Evolutionary conservation across 2,329 filamentous ascomycete genomes (phyloP).

Genomic region (Sclerotinia borealis): DNA sequence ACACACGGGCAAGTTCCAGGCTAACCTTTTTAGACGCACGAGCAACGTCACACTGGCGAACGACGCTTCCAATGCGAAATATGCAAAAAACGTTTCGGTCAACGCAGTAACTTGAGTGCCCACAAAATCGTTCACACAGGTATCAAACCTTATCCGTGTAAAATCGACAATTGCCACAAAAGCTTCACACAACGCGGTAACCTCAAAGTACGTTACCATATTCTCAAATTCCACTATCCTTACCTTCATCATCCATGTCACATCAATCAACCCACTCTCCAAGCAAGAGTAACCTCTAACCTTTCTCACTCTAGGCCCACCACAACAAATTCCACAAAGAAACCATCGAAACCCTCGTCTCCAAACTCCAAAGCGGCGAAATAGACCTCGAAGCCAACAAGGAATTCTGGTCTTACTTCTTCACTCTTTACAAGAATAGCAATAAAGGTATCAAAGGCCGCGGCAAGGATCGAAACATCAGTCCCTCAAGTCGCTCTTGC

Average conservation of each 20-base stretch:
- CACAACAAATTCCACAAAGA: slow-evolving; percentile 66
- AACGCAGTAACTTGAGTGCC: background rate
- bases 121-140: slow-evolving; percentile 16
- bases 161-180: slow-evolving; percentile 65
- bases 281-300: background rate
- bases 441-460: slow-evolving; percentile 98
- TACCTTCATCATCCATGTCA: too few species aligned
- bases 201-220: slow-evolving; percentile 58
- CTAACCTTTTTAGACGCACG: background rate
- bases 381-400: slow-evolving; percentile 62
- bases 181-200: slow-evolving; percentile 88
- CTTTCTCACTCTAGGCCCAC: background rate
- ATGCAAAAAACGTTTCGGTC: background rate
- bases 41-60: slow-evolving; percentile 1
- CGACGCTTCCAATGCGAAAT: background rate
- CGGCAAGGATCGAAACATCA: slow-evolving; percentile 73
- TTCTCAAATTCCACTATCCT: too few species aligned
- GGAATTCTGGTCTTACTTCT: slow-evolving; percentile 79
- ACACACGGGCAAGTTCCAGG: background rate
- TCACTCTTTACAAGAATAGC: slow-evolving; percentile 87
- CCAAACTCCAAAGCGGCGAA: slow-evolving; percentile 56
- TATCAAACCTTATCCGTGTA: slow-evolving; percentile 44
- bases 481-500: slow-evolving; percentile 9
- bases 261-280: background rate
- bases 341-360: slow-evolving; percentile 64